phyloP scores from a whole-genome alignment of 257 asterid genomes.

The Primulina huaijiensis region DNA sequence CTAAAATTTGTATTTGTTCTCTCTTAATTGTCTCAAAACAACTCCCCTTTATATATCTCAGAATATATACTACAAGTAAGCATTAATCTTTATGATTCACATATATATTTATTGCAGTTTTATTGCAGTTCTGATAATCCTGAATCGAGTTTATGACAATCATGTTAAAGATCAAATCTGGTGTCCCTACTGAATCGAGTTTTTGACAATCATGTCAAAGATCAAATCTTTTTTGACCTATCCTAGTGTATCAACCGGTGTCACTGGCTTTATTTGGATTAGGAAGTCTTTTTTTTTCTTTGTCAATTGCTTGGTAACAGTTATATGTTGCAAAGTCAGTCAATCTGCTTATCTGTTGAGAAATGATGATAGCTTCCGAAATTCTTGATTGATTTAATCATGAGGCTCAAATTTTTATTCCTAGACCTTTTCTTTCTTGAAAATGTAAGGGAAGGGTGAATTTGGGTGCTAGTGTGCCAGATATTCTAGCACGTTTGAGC shows the following conservation, averaged over 20 bases:
- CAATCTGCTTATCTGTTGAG: neutral
- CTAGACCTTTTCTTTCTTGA: neutral
- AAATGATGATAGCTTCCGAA: neutral
- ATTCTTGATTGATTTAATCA: neutral
- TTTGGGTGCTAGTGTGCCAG: neutral
- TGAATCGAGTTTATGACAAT: neutral
- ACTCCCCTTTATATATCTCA: neutral
- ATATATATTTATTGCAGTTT: no score
- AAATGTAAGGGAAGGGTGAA: neutral
- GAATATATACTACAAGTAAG: neutral
- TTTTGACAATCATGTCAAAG: neutral
- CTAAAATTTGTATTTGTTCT: no score
- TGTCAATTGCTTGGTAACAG: neutral
- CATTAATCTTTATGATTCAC: no score
- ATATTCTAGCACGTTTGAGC: neutral
- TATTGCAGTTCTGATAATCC: neutral
- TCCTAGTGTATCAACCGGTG: neutral
- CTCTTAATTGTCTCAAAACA: neutral
- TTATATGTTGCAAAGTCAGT: neutral
- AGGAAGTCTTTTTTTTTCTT: neutral
- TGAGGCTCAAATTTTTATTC: neutral
- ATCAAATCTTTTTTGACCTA: neutral
- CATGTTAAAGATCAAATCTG: neutral
- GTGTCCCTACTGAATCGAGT: neutral
- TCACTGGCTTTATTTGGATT: neutral